Evolutionary conservation across 495 filamentous ascomycete species (phyloP), one percentile per base, ranked within the genome.

Genomic region (Penicillium bialowiezense): DNA sequence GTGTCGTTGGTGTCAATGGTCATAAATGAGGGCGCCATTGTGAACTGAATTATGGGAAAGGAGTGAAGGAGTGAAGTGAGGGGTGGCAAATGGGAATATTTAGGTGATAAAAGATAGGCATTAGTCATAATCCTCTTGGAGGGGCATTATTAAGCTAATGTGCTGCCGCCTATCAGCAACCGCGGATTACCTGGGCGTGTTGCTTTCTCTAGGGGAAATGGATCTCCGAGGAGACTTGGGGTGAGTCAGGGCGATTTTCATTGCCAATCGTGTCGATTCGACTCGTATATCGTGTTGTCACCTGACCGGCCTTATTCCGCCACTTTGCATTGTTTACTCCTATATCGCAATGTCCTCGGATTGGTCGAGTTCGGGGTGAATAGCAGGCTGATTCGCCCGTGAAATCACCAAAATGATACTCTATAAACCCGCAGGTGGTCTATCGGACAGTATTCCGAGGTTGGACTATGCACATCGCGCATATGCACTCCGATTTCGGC

Each of bases 1-100:
- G 62, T 54, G 48, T 77, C 75, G 52, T 67, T 63, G 17, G 67
- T 68, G 51, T 76, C 72, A 54, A 75, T 64, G 57, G 67, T 67
- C 44, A 72, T 60, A 23, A 70, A 66, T 13, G 70, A 75, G 44
- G 71, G 71, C 41, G 68, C 29, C 61, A 64, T 64, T 56, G 50
- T 62, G 12, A 4, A 8, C 3, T 32, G 39, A 36, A 12, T 13
- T 21, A 19, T 47, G 10, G 19, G 14, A n/a, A 10, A n/a, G 23
- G 20, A 34, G 14, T 14, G 21, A 28, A 41, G 29, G 36, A 33
- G 1, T 26, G 35, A 51, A 50, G 39, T 58, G 59, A 59, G 58
- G 58, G 58, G 58, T 62, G 61, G 58, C 58, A 12, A 32, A 32
- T 8, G 10, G 5, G 29, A 32, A 32, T 32, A 32, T 32, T 32